Evolutionary conservation across 1,139 yeast species (phyloP), one percentile per base, ranked within the genome.

Genomic region (Candida labiduridarum): DNA sequence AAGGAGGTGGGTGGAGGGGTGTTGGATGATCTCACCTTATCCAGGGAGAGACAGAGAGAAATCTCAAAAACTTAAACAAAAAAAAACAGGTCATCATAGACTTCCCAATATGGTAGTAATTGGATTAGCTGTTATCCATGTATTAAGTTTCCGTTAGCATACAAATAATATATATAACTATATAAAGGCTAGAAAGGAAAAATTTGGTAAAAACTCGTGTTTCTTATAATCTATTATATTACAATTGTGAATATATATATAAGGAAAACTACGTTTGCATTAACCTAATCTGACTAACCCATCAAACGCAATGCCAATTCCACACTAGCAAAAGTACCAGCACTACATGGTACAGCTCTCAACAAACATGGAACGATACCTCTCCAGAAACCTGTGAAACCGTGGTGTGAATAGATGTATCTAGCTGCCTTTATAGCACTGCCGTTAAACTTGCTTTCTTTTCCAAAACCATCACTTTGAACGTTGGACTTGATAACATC

Each of bases 261-360:
- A 10, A 35, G 5, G 9, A 6, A 16, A 35, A 16, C 25, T 35
- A 35, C 16, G 29, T 25, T 25, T 25, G 29, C 10, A 4, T 4
- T 19, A 19, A 19, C 22, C 22, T 19, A 19, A 19, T 25, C 35
- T 8, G 10, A 7, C 19, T 61, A 76, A 2, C 79, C 82, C 75
- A 85, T 68, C 29, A 84, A 53, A 43, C 92, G 66, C 55, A 86
- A 68, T 0, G 89, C 85, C 55, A 83, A 69, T 62, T 86, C 92
- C 1, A 85, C 92, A 41, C 86, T 80, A n/a, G 89, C 89, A 72
- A 86, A 86, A 0, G 92, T 86, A 9, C 88, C 87, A 0, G 91
- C 89, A 53, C 87, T 82, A 52, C 89, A 85, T 1, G 92, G 92
- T 27, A 84, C 74, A 0, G 92, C 92, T 55, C 94, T 71, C 27